Evolutionary conservation across 495 filamentous ascomycete genomes (phyloP).

Genomic region (Hyaloscypha hepaticicola): DNA sequence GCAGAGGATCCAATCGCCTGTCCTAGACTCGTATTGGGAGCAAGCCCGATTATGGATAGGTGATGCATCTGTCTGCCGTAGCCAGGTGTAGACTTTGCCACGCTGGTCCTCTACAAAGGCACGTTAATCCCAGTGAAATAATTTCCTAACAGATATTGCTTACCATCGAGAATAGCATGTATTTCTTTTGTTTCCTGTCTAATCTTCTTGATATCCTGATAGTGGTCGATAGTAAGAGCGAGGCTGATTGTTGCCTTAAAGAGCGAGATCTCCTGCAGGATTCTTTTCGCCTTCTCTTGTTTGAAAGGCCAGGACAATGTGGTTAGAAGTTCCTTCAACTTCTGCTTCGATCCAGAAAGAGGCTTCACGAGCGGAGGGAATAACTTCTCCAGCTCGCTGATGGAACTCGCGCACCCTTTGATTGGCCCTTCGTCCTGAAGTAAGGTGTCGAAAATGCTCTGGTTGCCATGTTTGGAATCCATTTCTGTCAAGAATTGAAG

Average conservation of each 20-base stretch:
- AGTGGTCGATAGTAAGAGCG: constrained; percentile 3
- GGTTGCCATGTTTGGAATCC: not conserved
- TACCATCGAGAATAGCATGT: not conserved
- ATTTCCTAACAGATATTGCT: not conserved
- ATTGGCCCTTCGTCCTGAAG: constrained; percentile 2
- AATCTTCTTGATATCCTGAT: constrained; percentile 3
- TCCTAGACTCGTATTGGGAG: not conserved
- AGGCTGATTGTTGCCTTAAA: constrained; percentile 9
- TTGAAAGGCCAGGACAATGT: constrained; percentile 13
- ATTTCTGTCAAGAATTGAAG: constrained; percentile 21
- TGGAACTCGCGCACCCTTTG: not conserved
- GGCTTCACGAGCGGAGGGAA: not conserved
- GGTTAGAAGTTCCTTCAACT: not conserved
- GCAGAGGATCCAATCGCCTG: constrained; percentile 14
- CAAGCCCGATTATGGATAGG: not conserved
- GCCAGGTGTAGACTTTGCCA: constrained; percentile 4
- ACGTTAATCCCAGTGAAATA: too few relatives aligned
- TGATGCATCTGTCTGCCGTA: not conserved
- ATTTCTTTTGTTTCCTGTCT: not conserved
- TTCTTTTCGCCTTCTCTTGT: constrained; percentile 3
- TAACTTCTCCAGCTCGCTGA: constrained; percentile 7
- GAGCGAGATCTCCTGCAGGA: not conserved
- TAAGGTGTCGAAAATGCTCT: not conserved
- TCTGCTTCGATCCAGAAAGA: not conserved
- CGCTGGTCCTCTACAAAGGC: too few relatives aligned